Evolutionary conservation across 306 rosid genomes (phyloP).

Genomic region (Medicago truncatula): DNA sequence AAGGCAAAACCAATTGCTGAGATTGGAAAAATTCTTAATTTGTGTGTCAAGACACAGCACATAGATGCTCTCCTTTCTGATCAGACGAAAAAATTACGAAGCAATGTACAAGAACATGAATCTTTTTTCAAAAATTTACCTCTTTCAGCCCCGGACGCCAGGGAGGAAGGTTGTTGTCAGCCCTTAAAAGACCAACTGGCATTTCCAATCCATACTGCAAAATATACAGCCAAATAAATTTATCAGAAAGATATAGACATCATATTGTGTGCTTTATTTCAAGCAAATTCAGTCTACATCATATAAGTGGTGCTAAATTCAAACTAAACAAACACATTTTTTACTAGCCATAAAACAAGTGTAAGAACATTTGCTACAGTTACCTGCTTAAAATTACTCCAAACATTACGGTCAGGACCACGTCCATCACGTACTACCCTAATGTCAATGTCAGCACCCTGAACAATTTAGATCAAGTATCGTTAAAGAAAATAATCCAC

Average conservation of each 20-base stretch:
- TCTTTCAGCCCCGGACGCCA: conserved; percentile 93
- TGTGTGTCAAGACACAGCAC: not conserved
- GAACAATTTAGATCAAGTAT: conserved; percentile 49
- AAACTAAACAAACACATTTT: conserved; percentile 22
- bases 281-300: conserved; percentile 17
- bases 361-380: conserved; percentile 34
- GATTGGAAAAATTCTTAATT: conserved; percentile 22
- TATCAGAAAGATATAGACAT: conserved; percentile 21
- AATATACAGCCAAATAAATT: conserved; percentile 43
- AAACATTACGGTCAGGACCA: conserved; percentile 93
- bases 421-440: conserved; percentile 98
- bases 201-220: conserved; percentile 83
- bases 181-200: conserved; percentile 86
- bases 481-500: conserved; percentile 29
- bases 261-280: conserved; percentile 16
- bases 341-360: conserved; percentile 18
- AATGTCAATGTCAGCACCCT: conserved; percentile 99
- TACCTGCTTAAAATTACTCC: conserved; percentile 99
- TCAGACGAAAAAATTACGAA: not conserved
- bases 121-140: conserved; percentile 47
- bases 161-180: conserved; percentile 96
- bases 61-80: conserved; percentile 5
- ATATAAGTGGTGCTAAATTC: conserved; percentile 22
- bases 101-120: conserved; percentile 14
- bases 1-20: not conserved